Percentiles rank a stretch among this genome's conserved stretches.
These are phyloP conservation scores for Leavenworthia alabamica DNA, from an alignment of 345 rosid genomes.

Conservation along the genomic window DNA sequence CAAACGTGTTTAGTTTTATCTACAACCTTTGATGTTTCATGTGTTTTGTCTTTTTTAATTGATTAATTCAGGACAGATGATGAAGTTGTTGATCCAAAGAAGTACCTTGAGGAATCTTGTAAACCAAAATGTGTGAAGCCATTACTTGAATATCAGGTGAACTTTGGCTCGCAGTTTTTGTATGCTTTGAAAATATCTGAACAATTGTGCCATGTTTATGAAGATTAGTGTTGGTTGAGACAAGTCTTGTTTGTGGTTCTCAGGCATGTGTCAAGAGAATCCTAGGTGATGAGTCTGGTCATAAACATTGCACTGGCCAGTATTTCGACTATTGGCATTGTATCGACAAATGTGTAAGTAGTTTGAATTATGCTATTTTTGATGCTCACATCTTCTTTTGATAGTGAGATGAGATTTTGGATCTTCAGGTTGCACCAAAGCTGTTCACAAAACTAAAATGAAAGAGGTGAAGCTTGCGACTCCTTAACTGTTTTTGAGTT, in stretches of 20 bases:
- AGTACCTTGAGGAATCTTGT: slow-evolving; percentile 49
- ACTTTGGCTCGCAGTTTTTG: too few species aligned
- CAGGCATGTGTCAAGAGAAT: slow-evolving; percentile 92
- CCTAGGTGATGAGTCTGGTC: slow-evolving; percentile 72
- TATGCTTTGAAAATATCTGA: too few species aligned
- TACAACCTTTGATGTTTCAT: not conserved
- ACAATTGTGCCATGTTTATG: not conserved
- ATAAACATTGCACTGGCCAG: slow-evolving; percentile 92
- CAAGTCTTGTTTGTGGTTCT: slow-evolving; percentile 1
- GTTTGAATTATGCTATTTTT: not conserved
- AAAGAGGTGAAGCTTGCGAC: slow-evolving; percentile 17
- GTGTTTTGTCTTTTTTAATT: not conserved
- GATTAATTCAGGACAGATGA: slow-evolving; percentile 42
- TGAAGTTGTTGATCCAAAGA: slow-evolving; percentile 48
- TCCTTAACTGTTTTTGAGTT: slow-evolving; percentile 4
- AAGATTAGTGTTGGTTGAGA: slow-evolving; percentile 1
- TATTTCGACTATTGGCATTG: slow-evolving; percentile 81
- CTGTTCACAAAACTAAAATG: slow-evolving; percentile 54
- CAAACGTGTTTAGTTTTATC: not conserved
- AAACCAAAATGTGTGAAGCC: slow-evolving; percentile 49
- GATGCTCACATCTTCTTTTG: not conserved
- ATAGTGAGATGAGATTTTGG: not conserved
- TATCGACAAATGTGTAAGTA: slow-evolving; percentile 78
- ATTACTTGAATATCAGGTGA: slow-evolving; percentile 41
- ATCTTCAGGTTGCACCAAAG: slow-evolving; percentile 58